Base-by-base conservation (phyloP, 31 red algal genomes). In the Odonthalia washingtoniensis region DNA sequence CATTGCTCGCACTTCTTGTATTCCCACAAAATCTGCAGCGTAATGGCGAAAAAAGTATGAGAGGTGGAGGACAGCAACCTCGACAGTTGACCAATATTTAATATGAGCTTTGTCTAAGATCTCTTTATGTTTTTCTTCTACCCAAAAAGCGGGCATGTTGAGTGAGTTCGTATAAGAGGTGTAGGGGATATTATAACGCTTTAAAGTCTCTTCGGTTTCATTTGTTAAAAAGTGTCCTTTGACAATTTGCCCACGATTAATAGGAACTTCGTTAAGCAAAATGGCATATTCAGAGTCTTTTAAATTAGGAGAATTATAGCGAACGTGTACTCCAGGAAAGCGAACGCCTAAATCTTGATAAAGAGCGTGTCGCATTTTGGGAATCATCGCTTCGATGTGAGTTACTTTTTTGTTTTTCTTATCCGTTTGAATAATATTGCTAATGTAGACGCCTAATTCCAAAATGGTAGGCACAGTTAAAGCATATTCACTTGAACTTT, bases 1-100 rank as follows among this genome's bases (percentile, higher is more conserved):
- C 44, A 63, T 31, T 33, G n/a, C 28, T 33, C 36, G 40, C 28
- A 38, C 36, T 62, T 80, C 77, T 63, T 80, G 77, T 33, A 80
- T 63, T 40, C 77, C 77, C 24, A 80, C 36, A 49, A 33, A 80
- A 32, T 80, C 44, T 44, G 40, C 77, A 33, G 77, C 77, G 33
- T 67, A 67, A 33, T 67, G 27, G 27, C 33, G 27, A 30, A 80
- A 35, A 35, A 75, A 32, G 39, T 30, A 41, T 30, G 72, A 75
- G 38, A 75, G 72, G 39, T 75, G 72, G 38, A 40, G 38, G 26
- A 41, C 38, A 37, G 39, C 40, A 43, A 41, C 33, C 27, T 43
- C 38, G 27, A 39, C 34, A 37, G 38, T 43, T 38, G 26, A 28
- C 72, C 31, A 40, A 37, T 28, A 41, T 32, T 28, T 75, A 38